A percentile compares a stretch with the other conserved stretches of the same genome.
These are phyloP conservation scores for Borealophlyctis nickersoniae DNA, from an alignment of 192 early-diverging fungal species.

Conservation along the genomic window DNA sequence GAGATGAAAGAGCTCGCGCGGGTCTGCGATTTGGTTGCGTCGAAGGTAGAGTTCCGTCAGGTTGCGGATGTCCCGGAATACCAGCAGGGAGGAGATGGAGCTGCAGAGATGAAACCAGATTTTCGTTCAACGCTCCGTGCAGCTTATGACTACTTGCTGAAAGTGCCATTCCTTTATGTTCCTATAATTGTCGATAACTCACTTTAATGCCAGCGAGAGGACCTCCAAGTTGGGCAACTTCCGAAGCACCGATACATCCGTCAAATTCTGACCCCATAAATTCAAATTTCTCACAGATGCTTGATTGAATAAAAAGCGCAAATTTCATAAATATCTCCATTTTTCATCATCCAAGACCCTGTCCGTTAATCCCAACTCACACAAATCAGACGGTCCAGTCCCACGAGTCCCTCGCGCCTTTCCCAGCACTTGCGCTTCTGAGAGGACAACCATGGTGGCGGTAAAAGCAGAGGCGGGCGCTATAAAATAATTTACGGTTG, in stretches of 20 bases:
- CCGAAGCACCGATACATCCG: slow-evolving; percentile 35
- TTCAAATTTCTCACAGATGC: slow-evolving; percentile 33
- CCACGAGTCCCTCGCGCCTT: slow-evolving; percentile 6
- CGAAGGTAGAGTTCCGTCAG: slow-evolving; percentile 41
- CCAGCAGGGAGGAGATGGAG: slow-evolving; percentile 17
- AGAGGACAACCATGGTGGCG: slow-evolving; percentile 26
- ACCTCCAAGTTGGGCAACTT: slow-evolving; percentile 33
- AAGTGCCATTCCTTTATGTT: too few species aligned
- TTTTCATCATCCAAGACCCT: background rate
- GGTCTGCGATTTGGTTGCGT: slow-evolving; percentile 36
- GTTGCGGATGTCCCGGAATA: slow-evolving; percentile 9
- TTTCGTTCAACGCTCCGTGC: too few species aligned
- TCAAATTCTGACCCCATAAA: slow-evolving; percentile 44
- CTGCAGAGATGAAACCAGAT: slow-evolving; percentile 8
- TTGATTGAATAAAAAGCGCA: background rate
- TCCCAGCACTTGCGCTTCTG: slow-evolving; percentile 23
- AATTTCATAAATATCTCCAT: background rate
- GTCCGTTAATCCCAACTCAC: background rate
- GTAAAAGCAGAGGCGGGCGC: too few species aligned
- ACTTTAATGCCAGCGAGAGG: slow-evolving; percentile 42
- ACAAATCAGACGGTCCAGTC: background rate
- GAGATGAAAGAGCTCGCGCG: slow-evolving; percentile 30
- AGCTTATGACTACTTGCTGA: too few species aligned
- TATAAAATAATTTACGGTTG: too few species aligned
- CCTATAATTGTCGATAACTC: slow-evolving; percentile 16